These are phyloP conservation scores for Neurospora sp. DNA, from an alignment of 495 filamentous ascomycete species.

Conservation along the genomic window DNA sequence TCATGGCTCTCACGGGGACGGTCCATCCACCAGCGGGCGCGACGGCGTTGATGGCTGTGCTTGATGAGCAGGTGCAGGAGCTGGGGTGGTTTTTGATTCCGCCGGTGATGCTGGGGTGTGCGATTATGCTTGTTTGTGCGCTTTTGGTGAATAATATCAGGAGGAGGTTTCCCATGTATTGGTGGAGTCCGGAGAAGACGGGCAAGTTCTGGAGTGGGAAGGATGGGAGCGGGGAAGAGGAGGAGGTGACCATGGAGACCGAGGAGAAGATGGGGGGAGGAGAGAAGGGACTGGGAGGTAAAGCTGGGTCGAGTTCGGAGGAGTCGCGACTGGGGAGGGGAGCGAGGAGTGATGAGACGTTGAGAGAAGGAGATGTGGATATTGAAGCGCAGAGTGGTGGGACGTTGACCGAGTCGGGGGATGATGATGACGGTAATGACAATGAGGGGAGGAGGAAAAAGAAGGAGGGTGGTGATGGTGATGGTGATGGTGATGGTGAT, in stretches of 20 bases:
- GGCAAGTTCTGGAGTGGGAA: slow-evolving; percentile 18
- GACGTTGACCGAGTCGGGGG: neutral
- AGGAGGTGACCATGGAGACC: neutral
- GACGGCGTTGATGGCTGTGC: slow-evolving; percentile 69
- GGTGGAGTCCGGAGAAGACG: slow-evolving; percentile 51
- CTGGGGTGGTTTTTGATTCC: slow-evolving; percentile 70
- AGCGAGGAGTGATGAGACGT: neutral
- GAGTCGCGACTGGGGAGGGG: neutral
- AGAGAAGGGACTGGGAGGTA: neutral
- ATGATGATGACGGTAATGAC: neutral
- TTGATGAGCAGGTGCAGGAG: slow-evolving; percentile 40
- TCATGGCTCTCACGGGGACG: slow-evolving; percentile 72
- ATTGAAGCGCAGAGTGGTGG: neutral
- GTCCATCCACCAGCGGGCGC: slow-evolving; percentile 85
- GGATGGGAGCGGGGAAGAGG: neutral
- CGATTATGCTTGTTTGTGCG: slow-evolving; percentile 55
- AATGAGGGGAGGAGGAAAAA: neutral
- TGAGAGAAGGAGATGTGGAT: slow-evolving; percentile 7
- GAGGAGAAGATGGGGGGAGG: neutral
- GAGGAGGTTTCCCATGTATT: slow-evolving; percentile 67
- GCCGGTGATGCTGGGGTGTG: slow-evolving; percentile 53
- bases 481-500: neutral
- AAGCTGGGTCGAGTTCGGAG: no score
- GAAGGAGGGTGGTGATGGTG: neutral
- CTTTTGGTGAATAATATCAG: slow-evolving; percentile 68